These are phyloP conservation scores for Schizothecium vesticola DNA, from an alignment of 495 filamentous ascomycete genomes.

Conservation along the genomic window DNA sequence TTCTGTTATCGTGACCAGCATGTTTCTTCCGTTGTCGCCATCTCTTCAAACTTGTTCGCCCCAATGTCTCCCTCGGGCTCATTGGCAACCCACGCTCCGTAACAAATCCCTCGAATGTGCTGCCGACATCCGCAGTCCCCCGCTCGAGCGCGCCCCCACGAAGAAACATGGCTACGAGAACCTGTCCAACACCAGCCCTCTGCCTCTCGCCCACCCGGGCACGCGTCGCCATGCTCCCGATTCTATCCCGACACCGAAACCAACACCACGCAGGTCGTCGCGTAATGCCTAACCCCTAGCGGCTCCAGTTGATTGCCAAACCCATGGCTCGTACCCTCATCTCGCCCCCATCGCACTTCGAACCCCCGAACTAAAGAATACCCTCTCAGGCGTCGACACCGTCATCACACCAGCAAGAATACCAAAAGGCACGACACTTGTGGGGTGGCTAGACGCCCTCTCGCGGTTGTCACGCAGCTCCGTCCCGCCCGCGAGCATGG, in stretches of 20 bases:
- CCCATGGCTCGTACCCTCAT: conserved; percentile 51
- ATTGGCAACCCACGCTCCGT: conserved; percentile 30
- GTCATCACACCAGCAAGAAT: no score
- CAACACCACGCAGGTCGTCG: conserved; percentile 61
- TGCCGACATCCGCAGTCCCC: conserved; percentile 30
- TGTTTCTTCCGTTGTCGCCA: conserved; percentile 31
- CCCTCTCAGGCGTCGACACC: not conserved
- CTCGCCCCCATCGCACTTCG: not conserved
- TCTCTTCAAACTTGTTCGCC: conserved; percentile 30
- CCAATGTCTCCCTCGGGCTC: conserved; percentile 28
- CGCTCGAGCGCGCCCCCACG: conserved; percentile 29
- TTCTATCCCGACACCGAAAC: conserved; percentile 59
- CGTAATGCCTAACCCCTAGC: conserved; percentile 58
- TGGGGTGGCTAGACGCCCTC: no score
- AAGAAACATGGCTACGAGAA: conserved; percentile 46
- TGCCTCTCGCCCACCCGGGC: conserved; percentile 43
- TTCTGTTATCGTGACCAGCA: no score
- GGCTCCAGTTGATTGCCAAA: conserved; percentile 66
- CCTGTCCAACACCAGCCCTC: conserved; percentile 36
- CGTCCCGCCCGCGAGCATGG: no score
- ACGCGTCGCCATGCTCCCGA: conserved; percentile 28
- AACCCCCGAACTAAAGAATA: not conserved
- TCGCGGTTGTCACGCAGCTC: no score
- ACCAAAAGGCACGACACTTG: no score
- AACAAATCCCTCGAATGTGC: conserved; percentile 26